These are phyloP conservation scores for Aspergillus ostianus DNA, from an alignment of 495 filamentous ascomycete genomes.

Conservation along the genomic window DNA sequence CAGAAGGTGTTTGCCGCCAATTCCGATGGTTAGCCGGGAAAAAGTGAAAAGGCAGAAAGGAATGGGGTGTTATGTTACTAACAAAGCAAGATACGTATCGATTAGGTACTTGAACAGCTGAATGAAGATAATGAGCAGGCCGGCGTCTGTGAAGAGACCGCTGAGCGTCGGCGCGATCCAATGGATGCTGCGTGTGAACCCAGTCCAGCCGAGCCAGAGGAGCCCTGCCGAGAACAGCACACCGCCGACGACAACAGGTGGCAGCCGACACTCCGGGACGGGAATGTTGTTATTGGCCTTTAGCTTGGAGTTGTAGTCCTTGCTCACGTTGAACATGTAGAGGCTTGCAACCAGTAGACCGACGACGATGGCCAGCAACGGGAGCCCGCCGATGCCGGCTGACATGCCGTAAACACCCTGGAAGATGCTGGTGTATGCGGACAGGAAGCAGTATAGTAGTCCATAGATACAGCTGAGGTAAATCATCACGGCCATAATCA, in stretches of 20 bases:
- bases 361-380: constrained; percentile 24
- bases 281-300: constrained; percentile 66
- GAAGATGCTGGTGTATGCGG: constrained; percentile 28
- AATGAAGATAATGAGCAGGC: constrained; percentile 24
- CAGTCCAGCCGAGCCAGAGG: constrained; percentile 51
- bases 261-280: constrained; percentile 42
- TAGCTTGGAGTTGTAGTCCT: constrained; percentile 54
- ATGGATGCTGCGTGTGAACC: constrained; percentile 20
- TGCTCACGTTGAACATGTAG: constrained; percentile 60
- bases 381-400: constrained; percentile 18
- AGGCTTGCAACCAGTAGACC: constrained; percentile 15
- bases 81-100: constrained; percentile 55
- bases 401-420: constrained; percentile 19
- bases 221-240: constrained; percentile 52
- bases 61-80: constrained; percentile 22
- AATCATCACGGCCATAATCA: constrained; percentile 30
- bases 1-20: constrained; percentile 82
- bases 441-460: constrained; percentile 33
- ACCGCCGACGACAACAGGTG: constrained; percentile 44
- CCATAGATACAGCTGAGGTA: constrained; percentile 35
- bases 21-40: constrained; percentile 36
- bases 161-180: constrained; percentile 22
- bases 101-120: constrained; percentile 28
- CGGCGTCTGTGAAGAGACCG: constrained; percentile 19
- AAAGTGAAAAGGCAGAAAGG: neutral